Evolutionary conservation across 441 rosid genomes (phyloP).

Genomic region (Hura crepitans): DNA sequence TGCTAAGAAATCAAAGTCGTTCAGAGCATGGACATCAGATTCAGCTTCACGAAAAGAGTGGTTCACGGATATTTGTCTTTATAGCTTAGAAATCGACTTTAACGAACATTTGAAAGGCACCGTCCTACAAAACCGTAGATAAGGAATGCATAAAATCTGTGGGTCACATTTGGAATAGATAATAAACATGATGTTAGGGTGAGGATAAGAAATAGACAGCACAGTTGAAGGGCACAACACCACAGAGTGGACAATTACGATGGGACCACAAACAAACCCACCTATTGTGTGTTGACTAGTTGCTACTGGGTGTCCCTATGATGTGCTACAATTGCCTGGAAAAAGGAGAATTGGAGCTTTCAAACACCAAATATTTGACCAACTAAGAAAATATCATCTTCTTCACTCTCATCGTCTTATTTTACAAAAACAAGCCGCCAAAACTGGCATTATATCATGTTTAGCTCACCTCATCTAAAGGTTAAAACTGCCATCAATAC

Average conservation of each 20-base stretch:
- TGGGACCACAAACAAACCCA: slow-evolving; percentile 20
- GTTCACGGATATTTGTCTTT: slow-evolving; percentile 5
- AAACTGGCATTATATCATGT: no score
- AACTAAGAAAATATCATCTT: not conserved
- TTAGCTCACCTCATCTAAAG: no score
- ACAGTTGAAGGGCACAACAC: slow-evolving; percentile 19
- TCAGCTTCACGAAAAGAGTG: not conserved
- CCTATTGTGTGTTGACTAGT: not conserved
- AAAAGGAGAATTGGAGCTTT: not conserved
- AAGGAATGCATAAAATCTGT: slow-evolving; percentile 20
- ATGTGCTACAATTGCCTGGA: not conserved
- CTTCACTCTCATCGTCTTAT: not conserved
- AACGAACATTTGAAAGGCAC: slow-evolving; percentile 20
- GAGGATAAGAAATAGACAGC: slow-evolving; percentile 18
- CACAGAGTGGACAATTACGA: slow-evolving; percentile 12
- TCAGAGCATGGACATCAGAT: not conserved
- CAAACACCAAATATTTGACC: not conserved
- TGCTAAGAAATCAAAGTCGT: not conserved
- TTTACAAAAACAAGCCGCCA: no score
- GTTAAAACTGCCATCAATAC: no score
- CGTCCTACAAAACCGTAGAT: slow-evolving; percentile 19
- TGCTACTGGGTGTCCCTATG: slow-evolving; percentile 9
- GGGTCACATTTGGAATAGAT: slow-evolving; percentile 21
- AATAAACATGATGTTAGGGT: slow-evolving; percentile 1
- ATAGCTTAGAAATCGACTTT: slow-evolving; percentile 5